A percentile compares a stretch with the other conserved stretches of the same genome.
These are phyloP conservation scores for Syzygium oleosum DNA, from an alignment of 345 rosid genomes.

Conservation along the genomic window DNA sequence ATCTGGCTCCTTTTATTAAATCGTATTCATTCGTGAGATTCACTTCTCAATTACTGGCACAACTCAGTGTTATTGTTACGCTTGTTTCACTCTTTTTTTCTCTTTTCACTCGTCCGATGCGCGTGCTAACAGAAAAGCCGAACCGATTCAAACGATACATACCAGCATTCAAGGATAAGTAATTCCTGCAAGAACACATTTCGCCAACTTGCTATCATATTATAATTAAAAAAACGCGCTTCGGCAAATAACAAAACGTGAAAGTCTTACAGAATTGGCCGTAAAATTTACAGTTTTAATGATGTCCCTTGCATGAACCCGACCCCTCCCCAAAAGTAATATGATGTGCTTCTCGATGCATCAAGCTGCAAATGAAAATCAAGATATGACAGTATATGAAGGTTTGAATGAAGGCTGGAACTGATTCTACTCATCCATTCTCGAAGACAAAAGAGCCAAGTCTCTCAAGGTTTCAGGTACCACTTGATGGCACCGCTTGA, in stretches of 20 bases:
- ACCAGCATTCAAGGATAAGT: background rate
- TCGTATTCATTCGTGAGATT: background rate
- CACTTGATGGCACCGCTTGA: conserved; percentile 43
- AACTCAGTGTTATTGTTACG: background rate
- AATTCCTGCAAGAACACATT: background rate
- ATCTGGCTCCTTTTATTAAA: background rate
- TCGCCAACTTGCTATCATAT: background rate
- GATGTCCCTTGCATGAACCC: background rate
- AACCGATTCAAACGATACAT: background rate
- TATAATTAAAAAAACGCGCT: background rate
- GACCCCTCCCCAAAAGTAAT: background rate
- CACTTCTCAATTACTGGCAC: background rate
- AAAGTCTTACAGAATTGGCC: background rate
- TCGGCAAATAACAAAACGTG: background rate
- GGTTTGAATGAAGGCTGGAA: background rate
- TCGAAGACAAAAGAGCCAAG: background rate
- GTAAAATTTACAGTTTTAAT: background rate
- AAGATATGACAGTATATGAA: background rate
- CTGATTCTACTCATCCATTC: background rate
- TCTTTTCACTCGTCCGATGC: background rate
- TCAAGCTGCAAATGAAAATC: background rate
- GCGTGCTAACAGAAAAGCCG: background rate
- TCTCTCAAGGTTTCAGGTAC: conserved; percentile 34
- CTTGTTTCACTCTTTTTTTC: background rate
- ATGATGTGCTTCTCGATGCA: background rate